These are phyloP conservation scores for Nakazawaea ernobii DNA, from an alignment of 805 yeast species.

Conservation along the genomic window DNA sequence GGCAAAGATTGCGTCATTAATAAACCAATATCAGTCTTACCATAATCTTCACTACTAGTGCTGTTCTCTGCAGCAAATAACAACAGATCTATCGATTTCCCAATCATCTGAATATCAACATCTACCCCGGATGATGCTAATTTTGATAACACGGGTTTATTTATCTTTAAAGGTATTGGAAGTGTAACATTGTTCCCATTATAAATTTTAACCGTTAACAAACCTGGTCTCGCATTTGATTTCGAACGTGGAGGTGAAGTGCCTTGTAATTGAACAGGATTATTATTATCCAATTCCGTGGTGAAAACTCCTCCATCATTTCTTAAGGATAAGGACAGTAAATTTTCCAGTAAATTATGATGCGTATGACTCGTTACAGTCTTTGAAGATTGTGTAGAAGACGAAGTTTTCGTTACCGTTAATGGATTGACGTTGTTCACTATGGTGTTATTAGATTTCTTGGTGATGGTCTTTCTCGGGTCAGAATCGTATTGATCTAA, in stretches of 20 bases:
- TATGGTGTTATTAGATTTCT: conserved; percentile 4
- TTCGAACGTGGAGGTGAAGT: neutral
- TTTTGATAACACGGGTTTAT: conserved; percentile 57
- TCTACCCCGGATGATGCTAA: conserved; percentile 53
- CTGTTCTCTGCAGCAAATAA: conserved; percentile 9
- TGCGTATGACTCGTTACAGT: conserved; percentile 4
- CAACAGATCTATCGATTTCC: conserved; percentile 26
- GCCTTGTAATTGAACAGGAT: conserved; percentile 6
- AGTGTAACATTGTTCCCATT: conserved; percentile 60
- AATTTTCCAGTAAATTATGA: neutral
- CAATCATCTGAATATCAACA: conserved; percentile 25
- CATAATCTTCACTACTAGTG: conserved; percentile 4
- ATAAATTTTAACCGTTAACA: conserved; percentile 72
- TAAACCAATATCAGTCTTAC: conserved; percentile 14
- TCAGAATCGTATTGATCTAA: conserved; percentile 4
- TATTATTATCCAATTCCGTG: conserved; percentile 6
- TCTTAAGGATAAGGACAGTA: conserved; percentile 5
- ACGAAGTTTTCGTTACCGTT: conserved; percentile 1
- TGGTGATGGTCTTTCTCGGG: conserved; percentile 3
- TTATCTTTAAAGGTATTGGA: conserved; percentile 66
- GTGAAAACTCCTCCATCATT: conserved; percentile 7
- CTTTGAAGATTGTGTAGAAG: conserved; percentile 10
- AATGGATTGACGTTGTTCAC: conserved; percentile 1
- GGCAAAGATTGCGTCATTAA: conserved; percentile 32
- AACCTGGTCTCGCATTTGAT: conserved; percentile 46